Conservation (phyloP, 2,329 filamentous ascomycete species). For the Ophiostoma perfectum region DNA sequence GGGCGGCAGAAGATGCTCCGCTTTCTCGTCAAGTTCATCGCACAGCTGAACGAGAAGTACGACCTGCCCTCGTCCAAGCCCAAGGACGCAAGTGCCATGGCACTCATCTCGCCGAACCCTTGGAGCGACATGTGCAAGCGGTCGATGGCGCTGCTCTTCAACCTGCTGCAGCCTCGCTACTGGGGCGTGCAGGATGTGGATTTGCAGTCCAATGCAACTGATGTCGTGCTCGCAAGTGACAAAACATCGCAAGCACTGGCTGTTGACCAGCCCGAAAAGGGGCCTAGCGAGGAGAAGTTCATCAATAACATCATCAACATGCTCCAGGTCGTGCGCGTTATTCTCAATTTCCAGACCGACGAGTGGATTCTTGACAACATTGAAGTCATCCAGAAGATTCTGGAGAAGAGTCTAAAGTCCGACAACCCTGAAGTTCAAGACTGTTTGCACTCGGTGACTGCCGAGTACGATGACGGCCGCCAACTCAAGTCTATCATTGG, state of each 20-base stretch:
- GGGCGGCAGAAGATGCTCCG: conserved; percentile 80
- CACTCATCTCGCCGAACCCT: conserved; percentile 46
- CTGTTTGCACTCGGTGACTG: conserved; percentile 71
- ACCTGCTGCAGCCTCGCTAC: conserved; percentile 77
- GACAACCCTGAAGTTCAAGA: conserved; percentile 93
- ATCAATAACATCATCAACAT: conserved; percentile 88
- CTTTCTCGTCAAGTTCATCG: conserved; percentile 93
- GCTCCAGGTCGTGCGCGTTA: conserved; percentile 82
- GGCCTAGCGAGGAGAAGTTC: conserved; percentile 70
- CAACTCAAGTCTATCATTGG: conserved; percentile 70
- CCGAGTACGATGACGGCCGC: conserved; percentile 62
- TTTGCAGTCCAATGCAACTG: conserved; percentile 82
- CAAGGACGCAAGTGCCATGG: conserved; percentile 46
- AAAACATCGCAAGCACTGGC: conserved; percentile 59
- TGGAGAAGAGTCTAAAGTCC: conserved; percentile 83
- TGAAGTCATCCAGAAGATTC: conserved; percentile 71
- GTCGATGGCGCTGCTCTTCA: conserved; percentile 72
- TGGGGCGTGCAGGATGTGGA: conserved; percentile 93
- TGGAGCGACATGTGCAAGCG: conserved; percentile 79
- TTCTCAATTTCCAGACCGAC: conserved; percentile 80
- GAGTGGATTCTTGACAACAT: conserved; percentile 85
- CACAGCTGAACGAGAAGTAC: conserved; percentile 79
- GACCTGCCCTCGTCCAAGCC: conserved; percentile 66
- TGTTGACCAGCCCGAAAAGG: conserved; percentile 57
- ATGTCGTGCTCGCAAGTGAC: conserved; percentile 76